phyloP scores from a whole-genome alignment of 306 rosid genomes.

The Dryas alaskensis region DNA sequence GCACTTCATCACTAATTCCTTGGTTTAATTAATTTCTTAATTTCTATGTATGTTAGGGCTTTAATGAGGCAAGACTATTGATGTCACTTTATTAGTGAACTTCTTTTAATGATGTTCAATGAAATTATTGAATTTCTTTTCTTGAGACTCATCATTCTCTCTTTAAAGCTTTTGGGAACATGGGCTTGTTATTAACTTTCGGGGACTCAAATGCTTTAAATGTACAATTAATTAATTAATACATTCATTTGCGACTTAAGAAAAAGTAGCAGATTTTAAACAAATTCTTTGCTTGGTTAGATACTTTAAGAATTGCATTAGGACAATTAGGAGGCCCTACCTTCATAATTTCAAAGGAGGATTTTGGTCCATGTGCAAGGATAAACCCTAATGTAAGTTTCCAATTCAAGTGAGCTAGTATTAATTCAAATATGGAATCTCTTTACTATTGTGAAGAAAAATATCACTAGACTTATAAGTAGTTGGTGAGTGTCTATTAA shows the following conservation, averaged over 20 bases:
- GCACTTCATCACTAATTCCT: slow-evolving; percentile 33
- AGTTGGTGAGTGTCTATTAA: too few relatives aligned
- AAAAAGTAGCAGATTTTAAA: slow-evolving; percentile 42
- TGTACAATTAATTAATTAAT: slow-evolving; percentile 22
- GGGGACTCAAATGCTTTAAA: slow-evolving; percentile 56
- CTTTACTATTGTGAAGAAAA: too few relatives aligned
- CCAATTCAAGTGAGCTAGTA: too few relatives aligned
- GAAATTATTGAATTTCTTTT: slow-evolving; percentile 53
- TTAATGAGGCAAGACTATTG: slow-evolving; percentile 37
- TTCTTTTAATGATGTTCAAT: slow-evolving; percentile 59
- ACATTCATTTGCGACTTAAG: slow-evolving; percentile 49
- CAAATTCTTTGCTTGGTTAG: slow-evolving; percentile 43
- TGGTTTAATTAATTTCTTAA: background rate
- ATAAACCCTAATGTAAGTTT: too few relatives aligned
- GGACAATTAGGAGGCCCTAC: slow-evolving; percentile 41
- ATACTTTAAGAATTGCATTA: slow-evolving; percentile 36
- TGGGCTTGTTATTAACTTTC: slow-evolving; percentile 65
- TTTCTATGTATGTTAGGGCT: slow-evolving; percentile 26
- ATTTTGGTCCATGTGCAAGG: too few relatives aligned
- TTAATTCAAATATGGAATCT: too few relatives aligned
- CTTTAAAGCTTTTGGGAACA: slow-evolving; percentile 73
- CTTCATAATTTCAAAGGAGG: slow-evolving; percentile 39
- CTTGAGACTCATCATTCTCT: slow-evolving; percentile 51
- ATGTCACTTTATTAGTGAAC: slow-evolving; percentile 47
- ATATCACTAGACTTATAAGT: background rate